These are phyloP conservation scores for Tylopilus vinaceipallidus DNA, from an alignment of 768 basidiomycete species.

Conservation along the genomic window DNA sequence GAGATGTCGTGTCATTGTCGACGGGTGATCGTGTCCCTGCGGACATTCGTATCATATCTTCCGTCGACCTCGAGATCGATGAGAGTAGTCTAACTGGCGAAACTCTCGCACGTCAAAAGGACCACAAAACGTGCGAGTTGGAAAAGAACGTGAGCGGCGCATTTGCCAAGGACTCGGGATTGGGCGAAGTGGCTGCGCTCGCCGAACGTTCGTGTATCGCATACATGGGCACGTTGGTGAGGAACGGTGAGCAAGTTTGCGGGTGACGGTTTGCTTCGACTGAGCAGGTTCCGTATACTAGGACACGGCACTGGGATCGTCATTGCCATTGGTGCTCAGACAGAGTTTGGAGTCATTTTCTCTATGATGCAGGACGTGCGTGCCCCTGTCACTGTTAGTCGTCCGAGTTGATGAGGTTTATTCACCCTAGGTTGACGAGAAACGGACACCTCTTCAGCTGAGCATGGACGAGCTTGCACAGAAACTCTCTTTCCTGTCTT, in stretches of 20 bases:
- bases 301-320: slow-evolving; percentile 85
- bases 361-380: slow-evolving; percentile 96
- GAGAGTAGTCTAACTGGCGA: slow-evolving; percentile 96
- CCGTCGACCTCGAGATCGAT: slow-evolving; percentile 89
- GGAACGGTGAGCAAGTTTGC: slow-evolving; percentile 60
- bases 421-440: slow-evolving; percentile 64
- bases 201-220: slow-evolving; percentile 87
- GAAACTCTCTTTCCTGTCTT: slow-evolving; percentile 85
- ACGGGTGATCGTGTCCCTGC: slow-evolving; percentile 95
- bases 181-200: slow-evolving; percentile 49
- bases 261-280: neutral
- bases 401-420: neutral
- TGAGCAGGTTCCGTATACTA: slow-evolving; percentile 25
- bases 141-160: slow-evolving; percentile 25
- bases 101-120: slow-evolving; percentile 77
- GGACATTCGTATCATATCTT: slow-evolving; percentile 80
- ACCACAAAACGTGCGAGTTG: slow-evolving; percentile 50
- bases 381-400: slow-evolving; percentile 2
- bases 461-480: slow-evolving; percentile 97
- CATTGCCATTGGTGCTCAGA: slow-evolving; percentile 79
- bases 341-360: slow-evolving; percentile 96
- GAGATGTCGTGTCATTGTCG: slow-evolving; percentile 84
- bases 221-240: slow-evolving; percentile 94
- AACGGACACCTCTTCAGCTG: slow-evolving; percentile 86
- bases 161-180: slow-evolving; percentile 33